phyloP scores from a whole-genome alignment of 2,329 filamentous ascomycete genomes.

The Biscogniauxia marginata region DNA sequence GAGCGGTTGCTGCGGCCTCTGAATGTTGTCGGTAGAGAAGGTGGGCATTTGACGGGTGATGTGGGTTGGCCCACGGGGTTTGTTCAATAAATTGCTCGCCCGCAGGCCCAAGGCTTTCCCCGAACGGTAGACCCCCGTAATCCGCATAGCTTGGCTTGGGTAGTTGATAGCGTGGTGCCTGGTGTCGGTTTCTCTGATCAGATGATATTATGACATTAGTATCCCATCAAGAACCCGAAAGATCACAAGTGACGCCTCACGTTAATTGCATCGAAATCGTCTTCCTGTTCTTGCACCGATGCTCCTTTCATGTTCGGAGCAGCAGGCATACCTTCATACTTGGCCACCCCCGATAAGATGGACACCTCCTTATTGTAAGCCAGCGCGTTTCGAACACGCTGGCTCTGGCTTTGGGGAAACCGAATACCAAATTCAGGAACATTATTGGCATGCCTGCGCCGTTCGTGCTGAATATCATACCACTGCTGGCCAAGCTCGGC shows the following conservation, averaged over 20 bases:
- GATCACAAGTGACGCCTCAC: constrained; percentile 54
- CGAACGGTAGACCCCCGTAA: constrained; percentile 47
- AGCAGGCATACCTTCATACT: constrained; percentile 93
- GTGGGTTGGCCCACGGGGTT: constrained; percentile 89
- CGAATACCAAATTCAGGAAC: constrained; percentile 79
- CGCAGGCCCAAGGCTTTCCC: constrained; percentile 58
- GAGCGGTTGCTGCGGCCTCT: constrained; percentile 16
- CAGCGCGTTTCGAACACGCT: constrained; percentile 80
- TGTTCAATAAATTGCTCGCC: constrained; percentile 87
- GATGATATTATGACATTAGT: constrained; percentile 19
- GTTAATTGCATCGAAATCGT: constrained; percentile 86
- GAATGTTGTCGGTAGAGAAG: constrained; percentile 40
- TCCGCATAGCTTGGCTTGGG: constrained; percentile 43
- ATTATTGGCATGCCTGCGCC: constrained; percentile 74
- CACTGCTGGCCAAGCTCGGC: constrained; percentile 83
- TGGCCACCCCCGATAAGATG: constrained; percentile 83
- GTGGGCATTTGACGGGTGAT: constrained; percentile 65
- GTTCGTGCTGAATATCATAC: constrained; percentile 88
- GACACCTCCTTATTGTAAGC: constrained; percentile 96
- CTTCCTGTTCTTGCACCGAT: constrained; percentile 71
- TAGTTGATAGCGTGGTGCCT: constrained; percentile 36
- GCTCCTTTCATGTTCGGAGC: constrained; percentile 81
- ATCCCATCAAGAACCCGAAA: not conserved
- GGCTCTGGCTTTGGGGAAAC: constrained; percentile 73
- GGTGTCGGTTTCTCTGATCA: constrained; percentile 31